Evolutionary conservation across 768 basidiomycete species (phyloP).

Genomic region (Russula sp.): DNA sequence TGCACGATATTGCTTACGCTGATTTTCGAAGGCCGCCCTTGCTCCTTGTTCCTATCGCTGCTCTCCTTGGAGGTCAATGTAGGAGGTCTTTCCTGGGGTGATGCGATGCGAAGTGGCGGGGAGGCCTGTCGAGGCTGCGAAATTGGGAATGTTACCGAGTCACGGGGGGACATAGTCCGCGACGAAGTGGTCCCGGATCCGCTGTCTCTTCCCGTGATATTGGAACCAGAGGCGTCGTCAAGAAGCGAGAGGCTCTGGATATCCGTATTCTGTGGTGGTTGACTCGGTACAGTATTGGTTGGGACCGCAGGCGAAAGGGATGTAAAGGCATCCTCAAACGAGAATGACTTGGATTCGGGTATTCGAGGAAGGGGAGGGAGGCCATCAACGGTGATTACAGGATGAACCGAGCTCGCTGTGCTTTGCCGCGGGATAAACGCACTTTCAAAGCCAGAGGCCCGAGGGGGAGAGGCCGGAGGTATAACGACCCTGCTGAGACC

Average conservation of each 20-base stretch:
- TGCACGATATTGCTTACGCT: slow-evolving; percentile 49
- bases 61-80: slow-evolving; percentile 50
- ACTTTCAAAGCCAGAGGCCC: slow-evolving; percentile 32
- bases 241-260: slow-evolving; percentile 32
- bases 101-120: slow-evolving; percentile 42
- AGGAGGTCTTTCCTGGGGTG: slow-evolving; percentile 52
- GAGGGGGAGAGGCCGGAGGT: slow-evolving; percentile 7
- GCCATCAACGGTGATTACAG: slow-evolving; percentile 13
- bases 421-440: slow-evolving; percentile 28
- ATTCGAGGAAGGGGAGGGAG: slow-evolving; percentile 14
- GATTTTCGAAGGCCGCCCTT: slow-evolving; percentile 60
- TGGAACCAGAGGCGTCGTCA: slow-evolving; percentile 42
- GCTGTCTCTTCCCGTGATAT: slow-evolving; percentile 26
- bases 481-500: not conserved
- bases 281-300: slow-evolving; percentile 16
- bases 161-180: slow-evolving; percentile 28
- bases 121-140: slow-evolving; percentile 34
- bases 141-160: slow-evolving; percentile 20
- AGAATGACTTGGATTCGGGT: slow-evolving; percentile 19
- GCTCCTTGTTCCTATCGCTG: slow-evolving; percentile 49
- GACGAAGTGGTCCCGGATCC: slow-evolving; percentile 36
- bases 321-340: slow-evolving; percentile 10
- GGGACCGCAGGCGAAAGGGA: not conserved
- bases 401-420: not conserved
- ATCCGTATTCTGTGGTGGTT: slow-evolving; percentile 5